These are phyloP conservation scores for Solanum habrochaites DNA, from an alignment of 257 asterid species.

Conservation along the genomic window DNA sequence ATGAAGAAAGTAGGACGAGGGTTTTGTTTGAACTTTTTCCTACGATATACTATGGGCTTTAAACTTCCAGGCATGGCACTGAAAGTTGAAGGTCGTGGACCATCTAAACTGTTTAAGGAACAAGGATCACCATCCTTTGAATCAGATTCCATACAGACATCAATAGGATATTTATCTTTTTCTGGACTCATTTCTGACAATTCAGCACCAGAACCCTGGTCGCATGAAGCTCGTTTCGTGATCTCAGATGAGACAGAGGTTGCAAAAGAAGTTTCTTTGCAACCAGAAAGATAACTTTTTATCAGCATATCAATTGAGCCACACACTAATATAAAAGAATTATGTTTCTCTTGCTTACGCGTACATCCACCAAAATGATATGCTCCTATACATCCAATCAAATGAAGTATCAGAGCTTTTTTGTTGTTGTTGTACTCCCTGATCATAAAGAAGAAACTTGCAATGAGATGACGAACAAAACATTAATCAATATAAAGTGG, in stretches of 20 bases:
- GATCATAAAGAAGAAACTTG: neutral
- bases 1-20: constrained; percentile 9
- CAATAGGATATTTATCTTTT: constrained; percentile 2
- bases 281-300: constrained; percentile 1
- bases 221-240: constrained; percentile 4
- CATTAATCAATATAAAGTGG: neutral
- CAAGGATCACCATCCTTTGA: constrained; percentile 6
- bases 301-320: constrained; percentile 10
- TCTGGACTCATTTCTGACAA: constrained; percentile 5
- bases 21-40: constrained; percentile 14
- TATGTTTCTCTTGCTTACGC: neutral
- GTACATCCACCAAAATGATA: neutral
- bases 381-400: neutral
- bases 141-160: neutral
- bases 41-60: constrained; percentile 19
- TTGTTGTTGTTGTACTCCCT: neutral
- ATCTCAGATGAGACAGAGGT: neutral
- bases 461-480: neutral
- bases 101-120: constrained; percentile 1
- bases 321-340: neutral
- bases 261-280: constrained; percentile 6
- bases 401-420: neutral
- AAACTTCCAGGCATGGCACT: constrained; percentile 12
- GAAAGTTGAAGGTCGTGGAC: constrained; percentile 6
- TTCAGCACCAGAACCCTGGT: constrained; percentile 4